Evolutionary conservation across 495 filamentous ascomycete species (phyloP), one percentile per base, ranked within the genome.

Genomic region (Trypethelium eluteriae): DNA sequence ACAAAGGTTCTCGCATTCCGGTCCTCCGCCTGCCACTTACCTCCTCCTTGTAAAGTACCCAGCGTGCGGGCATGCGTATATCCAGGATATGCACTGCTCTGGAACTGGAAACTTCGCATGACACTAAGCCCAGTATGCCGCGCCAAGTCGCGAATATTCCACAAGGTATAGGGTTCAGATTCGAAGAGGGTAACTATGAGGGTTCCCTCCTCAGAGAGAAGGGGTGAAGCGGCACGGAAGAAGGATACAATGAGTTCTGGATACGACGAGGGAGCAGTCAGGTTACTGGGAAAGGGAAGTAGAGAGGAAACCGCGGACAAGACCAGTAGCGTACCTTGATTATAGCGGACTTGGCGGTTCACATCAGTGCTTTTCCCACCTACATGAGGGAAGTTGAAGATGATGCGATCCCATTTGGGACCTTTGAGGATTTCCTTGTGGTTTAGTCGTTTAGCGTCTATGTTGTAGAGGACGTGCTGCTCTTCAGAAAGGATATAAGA

Each of bases 381-480:
- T 2, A 96, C 88, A 77, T 98, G 94, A 59, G 94, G 94, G 77
- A 98, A 98, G 79, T 96, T 96, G 82, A 97, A 98, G 61, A 91
- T 83, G 62, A 97, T 86, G 44, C 84, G 78, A 74, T 96, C 88
- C 79, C 87, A 93, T 2, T 73, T 74, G 2, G 76, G 77, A 11
- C 81, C 84, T 10, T 62, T 71, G 16, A 38, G 35, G 46, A 76
- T 56, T 6, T 69, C 67, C 46, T 71, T 73, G 66, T 79, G 81
- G 3, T 77, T 75, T 69, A 92, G 83, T 73, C 88, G 91, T 62
- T 82, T 85, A 2, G 89, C 91, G 75, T 96, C 91, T 66, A 94
- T 75, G 14, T 79, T 80, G 80, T 87, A 90, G n/a, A 89, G 74
- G 9, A 93, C 81, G 46, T 78, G 76, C 44, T 81, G 74, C 39